phyloP scores from a whole-genome alignment of 164 flowering plant species.

The Magnolia kwangsiensis region DNA sequence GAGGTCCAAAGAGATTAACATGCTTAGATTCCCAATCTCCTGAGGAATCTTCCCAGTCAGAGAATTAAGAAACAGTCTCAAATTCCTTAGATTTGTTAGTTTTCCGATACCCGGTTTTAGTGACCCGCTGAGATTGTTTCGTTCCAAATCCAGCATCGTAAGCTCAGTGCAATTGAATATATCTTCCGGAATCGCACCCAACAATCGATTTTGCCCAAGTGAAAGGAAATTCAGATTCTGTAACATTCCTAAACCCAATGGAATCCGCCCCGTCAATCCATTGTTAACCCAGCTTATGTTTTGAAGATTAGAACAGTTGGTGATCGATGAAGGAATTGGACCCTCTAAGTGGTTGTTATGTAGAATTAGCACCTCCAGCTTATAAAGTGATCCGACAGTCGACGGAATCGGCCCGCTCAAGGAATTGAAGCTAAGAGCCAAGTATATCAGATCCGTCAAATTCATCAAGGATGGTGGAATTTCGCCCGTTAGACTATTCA shows the following conservation, averaged over 20 bases:
- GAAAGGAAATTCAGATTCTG: slow-evolving; percentile 46
- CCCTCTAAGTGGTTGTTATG: slow-evolving; percentile 48
- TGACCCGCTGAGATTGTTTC: slow-evolving; percentile 41
- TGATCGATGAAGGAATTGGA: slow-evolving; percentile 58
- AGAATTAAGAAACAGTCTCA: slow-evolving; percentile 31
- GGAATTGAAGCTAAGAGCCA: slow-evolving; percentile 44
- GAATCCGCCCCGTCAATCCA: slow-evolving; percentile 52
- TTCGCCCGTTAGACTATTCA: slow-evolving; percentile 49
- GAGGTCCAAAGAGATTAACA: slow-evolving; percentile 29
- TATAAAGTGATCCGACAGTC: slow-evolving; percentile 48
- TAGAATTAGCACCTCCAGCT: slow-evolving; percentile 39
- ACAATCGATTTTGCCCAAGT: slow-evolving; percentile 39
- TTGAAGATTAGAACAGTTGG: slow-evolving; percentile 52
- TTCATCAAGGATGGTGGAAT: slow-evolving; percentile 53
- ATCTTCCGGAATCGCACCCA: slow-evolving; percentile 63
- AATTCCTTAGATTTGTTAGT: slow-evolving; percentile 25
- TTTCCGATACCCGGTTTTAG: slow-evolving; percentile 38
- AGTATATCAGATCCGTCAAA: slow-evolving; percentile 41
- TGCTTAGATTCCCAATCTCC: slow-evolving; percentile 49
- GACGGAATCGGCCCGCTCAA: slow-evolving; percentile 51
- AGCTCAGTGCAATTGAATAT: slow-evolving; percentile 64
- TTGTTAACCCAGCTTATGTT: slow-evolving; percentile 31
- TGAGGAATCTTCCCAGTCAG: slow-evolving; percentile 45
- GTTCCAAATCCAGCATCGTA: slow-evolving; percentile 26
- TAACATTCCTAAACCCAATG: slow-evolving; percentile 49